Evolutionary conservation across 139 green algal genomes (phyloP), one percentile per base, ranked within the genome.

Genomic region (Tetradesmus obliquus): DNA sequence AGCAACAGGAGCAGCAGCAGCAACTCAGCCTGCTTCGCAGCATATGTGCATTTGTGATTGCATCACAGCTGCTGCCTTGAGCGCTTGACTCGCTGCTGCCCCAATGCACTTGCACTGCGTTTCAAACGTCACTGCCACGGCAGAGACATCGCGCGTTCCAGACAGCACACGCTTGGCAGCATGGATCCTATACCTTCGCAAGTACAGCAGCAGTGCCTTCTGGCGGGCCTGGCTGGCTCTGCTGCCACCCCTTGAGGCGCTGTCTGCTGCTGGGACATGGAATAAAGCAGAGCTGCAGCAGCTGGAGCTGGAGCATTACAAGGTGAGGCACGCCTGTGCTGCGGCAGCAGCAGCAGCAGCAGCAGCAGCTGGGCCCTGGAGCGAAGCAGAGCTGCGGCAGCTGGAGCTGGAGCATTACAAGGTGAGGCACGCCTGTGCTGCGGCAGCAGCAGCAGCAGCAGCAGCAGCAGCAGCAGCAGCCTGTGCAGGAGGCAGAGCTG

Each of bases 1-100:
- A 8, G 55, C n/a, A 88, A 55, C 80, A 86, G 51, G 13, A n/a
- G 5, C 82, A 72, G 13, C 82, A 53, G 82, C 82, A 87, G 83
- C 57, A 57, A n/a, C 5, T 13, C 6, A 79, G 83, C 15, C 20
- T 0, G 55, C 57, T 20, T 53, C 24, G 22, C 58, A 57, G 83
- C 57, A 58, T 20, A 0, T 57, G 57, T 10, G 57, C 55, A 72
- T 1, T 22, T 8, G 5, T 19, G 17, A 55, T 7, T 2, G 20
- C 72, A 81, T 81, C 0, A 81, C 72, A 81, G 4, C 69, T 81
- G 72, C 72, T 10, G 0, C 19, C 72, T 51, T 32, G 72, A 15
- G 12, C 60, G 1, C 60, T 72, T 51, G 17, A 4, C 0, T 3
- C 72, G 19, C 72, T 54, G 1, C 72, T 53, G 20, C 19, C 72